Conservation (phyloP, 306 rosid genomes). For the Calophaca sinica region DNA sequence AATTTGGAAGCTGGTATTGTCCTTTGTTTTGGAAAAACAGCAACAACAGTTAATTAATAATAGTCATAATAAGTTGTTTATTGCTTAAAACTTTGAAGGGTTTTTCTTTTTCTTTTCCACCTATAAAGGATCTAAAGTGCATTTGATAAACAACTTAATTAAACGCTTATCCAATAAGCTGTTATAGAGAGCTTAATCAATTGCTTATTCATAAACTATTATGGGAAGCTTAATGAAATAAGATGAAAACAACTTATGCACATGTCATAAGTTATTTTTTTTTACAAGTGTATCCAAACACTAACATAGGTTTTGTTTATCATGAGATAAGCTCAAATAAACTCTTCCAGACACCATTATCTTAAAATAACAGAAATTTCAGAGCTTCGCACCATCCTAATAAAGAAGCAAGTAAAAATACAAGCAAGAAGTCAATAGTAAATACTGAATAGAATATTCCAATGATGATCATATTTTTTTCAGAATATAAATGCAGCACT, state of each 20-base stretch:
- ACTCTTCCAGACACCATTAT: background rate
- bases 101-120: too few relatives aligned
- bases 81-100: too few relatives aligned
- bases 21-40: background rate
- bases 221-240: too few relatives aligned
- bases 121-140: too few relatives aligned
- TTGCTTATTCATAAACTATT: too few relatives aligned
- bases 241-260: too few relatives aligned
- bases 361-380: constrained; percentile 16
- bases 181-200: too few relatives aligned
- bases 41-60: too few relatives aligned
- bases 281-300: background rate
- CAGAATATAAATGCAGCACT: background rate
- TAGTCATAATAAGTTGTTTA: too few relatives aligned
- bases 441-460: background rate
- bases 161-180: too few relatives aligned
- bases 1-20: background rate
- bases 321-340: background rate
- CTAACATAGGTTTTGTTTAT: background rate
- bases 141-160: too few relatives aligned
- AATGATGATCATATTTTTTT: background rate
- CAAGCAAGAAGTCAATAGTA: constrained; percentile 14
- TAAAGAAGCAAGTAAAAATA: background rate
- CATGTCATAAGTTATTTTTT: background rate
- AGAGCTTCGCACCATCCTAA: constrained; percentile 21